Conservation (phyloP, 768 basidiomycete species). For the Amylocystis lapponica region DNA sequence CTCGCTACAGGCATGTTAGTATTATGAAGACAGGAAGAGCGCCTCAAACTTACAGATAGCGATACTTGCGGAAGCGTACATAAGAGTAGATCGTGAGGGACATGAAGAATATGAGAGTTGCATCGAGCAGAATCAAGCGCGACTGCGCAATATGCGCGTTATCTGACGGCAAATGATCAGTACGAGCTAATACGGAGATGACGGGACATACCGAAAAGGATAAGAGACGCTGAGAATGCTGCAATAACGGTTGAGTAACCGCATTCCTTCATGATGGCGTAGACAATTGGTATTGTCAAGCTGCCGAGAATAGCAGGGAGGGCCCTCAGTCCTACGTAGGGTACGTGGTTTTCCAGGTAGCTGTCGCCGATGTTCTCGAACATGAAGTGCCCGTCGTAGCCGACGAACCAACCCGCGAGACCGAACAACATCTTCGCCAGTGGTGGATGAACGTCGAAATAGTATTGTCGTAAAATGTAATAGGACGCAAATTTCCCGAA, state of each 20-base stretch:
- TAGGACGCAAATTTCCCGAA: constrained; percentile 98
- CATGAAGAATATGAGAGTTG: constrained; percentile 94
- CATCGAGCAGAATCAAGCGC: constrained; percentile 94
- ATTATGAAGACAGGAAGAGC: neutral
- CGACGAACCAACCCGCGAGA: constrained; percentile 92
- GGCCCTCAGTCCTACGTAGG: constrained; percentile 90
- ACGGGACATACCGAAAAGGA: constrained; percentile 77
- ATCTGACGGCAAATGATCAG: constrained; percentile 41
- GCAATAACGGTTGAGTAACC: constrained; percentile 91
- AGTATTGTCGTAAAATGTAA: constrained; percentile 91
- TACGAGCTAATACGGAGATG: neutral
- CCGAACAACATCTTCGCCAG: constrained; percentile 94
- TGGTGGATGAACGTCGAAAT: constrained; percentile 99
- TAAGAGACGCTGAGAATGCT: constrained; percentile 79
- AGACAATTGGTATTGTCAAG: constrained; percentile 86
- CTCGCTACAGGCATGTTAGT: constrained; percentile 45
- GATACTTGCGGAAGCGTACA: constrained; percentile 89
- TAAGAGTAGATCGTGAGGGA: constrained; percentile 89
- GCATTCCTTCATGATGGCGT: constrained; percentile 96
- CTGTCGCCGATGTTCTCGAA: constrained; percentile 96
- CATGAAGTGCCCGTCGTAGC: constrained; percentile 89
- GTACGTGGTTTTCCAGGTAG: constrained; percentile 81
- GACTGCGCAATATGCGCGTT: constrained; percentile 95
- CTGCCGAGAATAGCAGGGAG: constrained; percentile 89
- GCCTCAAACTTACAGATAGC: constrained; percentile 64